phyloP scores from a whole-genome alignment of 495 filamentous ascomycete genomes.

The Trichoderma gamsii region DNA sequence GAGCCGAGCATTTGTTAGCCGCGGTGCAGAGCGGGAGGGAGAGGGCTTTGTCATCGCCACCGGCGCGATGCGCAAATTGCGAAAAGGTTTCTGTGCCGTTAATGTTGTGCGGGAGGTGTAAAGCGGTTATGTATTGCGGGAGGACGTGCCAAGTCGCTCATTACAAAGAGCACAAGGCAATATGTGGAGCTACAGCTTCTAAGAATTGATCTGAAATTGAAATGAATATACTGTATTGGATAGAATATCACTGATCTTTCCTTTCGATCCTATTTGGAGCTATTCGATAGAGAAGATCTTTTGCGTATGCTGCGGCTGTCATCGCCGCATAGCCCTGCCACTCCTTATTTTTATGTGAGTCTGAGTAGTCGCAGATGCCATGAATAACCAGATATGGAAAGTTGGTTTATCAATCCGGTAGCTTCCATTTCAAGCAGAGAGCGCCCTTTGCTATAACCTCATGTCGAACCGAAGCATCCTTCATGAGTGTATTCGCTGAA shows the following conservation, averaged over 20 bases:
- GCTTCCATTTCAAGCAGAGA: conserved; percentile 19
- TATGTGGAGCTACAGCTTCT: conserved; percentile 22
- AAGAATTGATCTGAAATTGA: too few relatives aligned
- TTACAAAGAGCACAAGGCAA: conserved; percentile 27
- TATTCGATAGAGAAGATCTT: not conserved
- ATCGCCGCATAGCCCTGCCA: conserved; percentile 12
- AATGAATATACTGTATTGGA: too few relatives aligned
- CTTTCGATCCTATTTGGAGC: not conserved
- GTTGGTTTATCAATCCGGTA: not conserved
- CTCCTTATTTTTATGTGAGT: conserved; percentile 8
- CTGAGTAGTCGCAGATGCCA: conserved; percentile 1
- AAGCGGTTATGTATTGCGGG: conserved; percentile 25
- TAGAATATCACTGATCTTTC: not conserved
- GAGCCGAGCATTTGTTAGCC: conserved; percentile 27
- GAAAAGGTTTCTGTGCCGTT: conserved; percentile 24
- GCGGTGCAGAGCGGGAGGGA: conserved; percentile 26
- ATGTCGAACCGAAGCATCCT: too few relatives aligned
- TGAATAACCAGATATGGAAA: conserved; percentile 1
- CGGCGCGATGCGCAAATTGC: conserved; percentile 25
- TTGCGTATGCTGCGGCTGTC: not conserved
- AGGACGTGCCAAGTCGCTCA: conserved; percentile 27
- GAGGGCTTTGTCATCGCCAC: conserved; percentile 5
- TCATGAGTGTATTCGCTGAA: too few relatives aligned
- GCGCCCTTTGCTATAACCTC: too few relatives aligned
- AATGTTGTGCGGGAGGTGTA: conserved; percentile 30